Evolutionary conservation across 2,329 filamentous ascomycete species (phyloP), one percentile per base, ranked within the genome.

Genomic region (Aspergillus piperis): DNA sequence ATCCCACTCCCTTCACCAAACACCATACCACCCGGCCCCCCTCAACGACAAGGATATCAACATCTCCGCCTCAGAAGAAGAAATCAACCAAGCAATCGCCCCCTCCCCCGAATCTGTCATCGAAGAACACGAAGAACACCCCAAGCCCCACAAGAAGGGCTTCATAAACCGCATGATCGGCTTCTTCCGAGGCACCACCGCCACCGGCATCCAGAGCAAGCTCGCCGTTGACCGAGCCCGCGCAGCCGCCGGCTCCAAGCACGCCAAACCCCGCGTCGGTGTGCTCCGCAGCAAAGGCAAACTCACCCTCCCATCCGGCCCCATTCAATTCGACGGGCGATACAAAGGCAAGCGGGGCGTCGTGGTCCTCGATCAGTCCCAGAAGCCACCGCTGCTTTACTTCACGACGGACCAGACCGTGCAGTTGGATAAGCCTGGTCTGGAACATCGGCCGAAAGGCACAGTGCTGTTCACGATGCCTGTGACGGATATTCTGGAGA

Each of bases 301-400:
- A 48, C 56, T 68, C 8, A 59, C 78, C 7, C 77, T 82, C 1
- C 74, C 80, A 1, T 82, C 84, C 0, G 91, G 92, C 0, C 92
- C 92, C 0, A 81, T 92, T 0, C 88, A 89, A n/a, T 96, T 95
- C 77, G 87, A 88, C 27, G 88, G 84, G 0, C 82, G 91, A 4
- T 90, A 83, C 68, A 81, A 87, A 19, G 90, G 91, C 8, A 84
- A 87, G 66, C 89, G 87, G 68, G 91, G 91, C 0, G 85, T 89
- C 60, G 84, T 88, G 0, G 92, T 90, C 69, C 86, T 95, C 63
- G 77, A 79, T 55, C 75, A 70, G 0, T 69, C 70, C 0, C 70
- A 74, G 32, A 70, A 73, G 32, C 72, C 71, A n/a, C 71, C 77
- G 0, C 60, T 75, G 2, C 78, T 96, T 1, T 84, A 86, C 17